Evolutionary conservation across 2,329 filamentous ascomycete genomes (phyloP).

Genomic region (Aspergillus sclerotialis): DNA sequence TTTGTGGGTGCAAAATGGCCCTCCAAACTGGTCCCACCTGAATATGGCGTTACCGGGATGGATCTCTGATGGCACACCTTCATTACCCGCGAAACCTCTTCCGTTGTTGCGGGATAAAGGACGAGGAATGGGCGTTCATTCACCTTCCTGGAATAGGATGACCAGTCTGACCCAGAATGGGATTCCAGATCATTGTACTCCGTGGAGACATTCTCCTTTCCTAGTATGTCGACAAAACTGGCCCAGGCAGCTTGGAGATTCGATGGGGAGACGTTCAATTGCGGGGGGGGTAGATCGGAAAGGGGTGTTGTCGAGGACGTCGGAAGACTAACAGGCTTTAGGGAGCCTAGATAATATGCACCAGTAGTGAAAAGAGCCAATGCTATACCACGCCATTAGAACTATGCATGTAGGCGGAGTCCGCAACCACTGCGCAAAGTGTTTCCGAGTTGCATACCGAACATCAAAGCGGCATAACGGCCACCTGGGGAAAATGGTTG

Average conservation of each 20-base stretch:
- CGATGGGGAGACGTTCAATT: conserved; percentile 49
- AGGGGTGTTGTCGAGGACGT: conserved; percentile 54
- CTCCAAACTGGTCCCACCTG: conserved; percentile 81
- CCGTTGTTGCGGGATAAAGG: conserved; percentile 68
- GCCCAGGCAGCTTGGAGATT: conserved; percentile 60
- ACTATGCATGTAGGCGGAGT: not conserved
- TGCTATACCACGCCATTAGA: conserved; percentile 31
- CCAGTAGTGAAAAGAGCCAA: conserved; percentile 44
- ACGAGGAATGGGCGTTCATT: conserved; percentile 51
- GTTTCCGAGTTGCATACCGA: conserved; percentile 18
- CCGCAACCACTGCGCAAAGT: not conserved
- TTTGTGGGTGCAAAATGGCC: conserved; percentile 79
- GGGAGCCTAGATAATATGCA: conserved; percentile 51
- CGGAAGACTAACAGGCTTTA: conserved; percentile 41
- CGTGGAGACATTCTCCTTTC: conserved; percentile 57
- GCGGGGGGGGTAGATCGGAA: conserved; percentile 38
- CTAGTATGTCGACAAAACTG: conserved; percentile 55
- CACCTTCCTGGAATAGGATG: conserved; percentile 42
- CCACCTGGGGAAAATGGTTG: conserved; percentile 34
- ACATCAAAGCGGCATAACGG: conserved; percentile 31
- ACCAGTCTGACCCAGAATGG: conserved; percentile 59
- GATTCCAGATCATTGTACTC: conserved; percentile 46
- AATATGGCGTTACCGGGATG: conserved; percentile 82
- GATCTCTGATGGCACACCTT: conserved; percentile 73
- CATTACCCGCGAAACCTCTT: conserved; percentile 81